A percentile compares a stretch with the other conserved stretches of the same genome.
These are phyloP conservation scores for Lentinus brumalis DNA, from an alignment of 768 basidiomycete genomes.

Conservation along the genomic window DNA sequence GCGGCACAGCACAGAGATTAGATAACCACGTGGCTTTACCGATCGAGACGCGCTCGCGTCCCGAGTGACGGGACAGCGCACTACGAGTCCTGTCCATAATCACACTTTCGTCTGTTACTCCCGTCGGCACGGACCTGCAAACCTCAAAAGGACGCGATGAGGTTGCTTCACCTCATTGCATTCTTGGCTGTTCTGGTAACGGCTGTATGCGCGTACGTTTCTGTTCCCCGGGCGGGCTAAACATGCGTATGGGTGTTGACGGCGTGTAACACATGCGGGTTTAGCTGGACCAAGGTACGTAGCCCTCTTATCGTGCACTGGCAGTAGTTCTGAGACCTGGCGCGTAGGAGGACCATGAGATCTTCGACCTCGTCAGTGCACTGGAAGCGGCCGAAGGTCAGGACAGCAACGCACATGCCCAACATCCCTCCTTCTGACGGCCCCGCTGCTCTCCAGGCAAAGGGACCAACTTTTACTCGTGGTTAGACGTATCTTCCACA, in stretches of 20 bases:
- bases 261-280: neutral
- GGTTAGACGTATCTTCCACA: slow-evolving; percentile 77
- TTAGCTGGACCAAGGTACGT: slow-evolving; percentile 72
- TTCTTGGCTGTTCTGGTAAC: slow-evolving; percentile 56
- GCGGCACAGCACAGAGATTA: neutral
- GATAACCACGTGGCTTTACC: slow-evolving; percentile 1
- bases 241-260: slow-evolving; percentile 1
- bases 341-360: slow-evolving; percentile 87
- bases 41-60: no score
- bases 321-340: neutral
- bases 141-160: slow-evolving; percentile 41
- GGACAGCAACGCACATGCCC: slow-evolving; percentile 14
- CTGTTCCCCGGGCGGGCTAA: neutral
- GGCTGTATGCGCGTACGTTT: slow-evolving; percentile 60
- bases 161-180: slow-evolving; percentile 45
- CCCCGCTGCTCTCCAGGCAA: slow-evolving; percentile 52
- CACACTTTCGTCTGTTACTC: neutral
- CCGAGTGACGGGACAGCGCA: no score
- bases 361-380: slow-evolving; percentile 88
- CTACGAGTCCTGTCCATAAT: neutral
- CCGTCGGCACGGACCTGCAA: neutral
- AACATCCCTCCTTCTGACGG: neutral
- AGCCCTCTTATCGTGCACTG: neutral
- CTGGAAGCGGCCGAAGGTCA: slow-evolving; percentile 79
- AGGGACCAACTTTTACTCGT: slow-evolving; percentile 95